Percentiles rank a stretch among this genome's conserved stretches.
Conservation (phyloP, 352 stramenopile genomes). For the Phytopythium chamaehyphon region DNA sequence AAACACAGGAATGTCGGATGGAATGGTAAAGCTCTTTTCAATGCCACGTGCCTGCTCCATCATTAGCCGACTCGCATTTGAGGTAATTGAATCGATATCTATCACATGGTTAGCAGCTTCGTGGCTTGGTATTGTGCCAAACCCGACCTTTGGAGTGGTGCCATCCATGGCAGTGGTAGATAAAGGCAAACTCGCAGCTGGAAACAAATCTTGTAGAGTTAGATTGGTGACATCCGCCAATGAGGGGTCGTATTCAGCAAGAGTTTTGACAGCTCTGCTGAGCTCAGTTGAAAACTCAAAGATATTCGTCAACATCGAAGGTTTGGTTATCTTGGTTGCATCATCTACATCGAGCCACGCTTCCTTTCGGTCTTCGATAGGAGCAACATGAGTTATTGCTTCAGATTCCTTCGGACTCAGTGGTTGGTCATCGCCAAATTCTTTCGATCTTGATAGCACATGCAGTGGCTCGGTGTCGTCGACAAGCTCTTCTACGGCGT, state of each 20-base stretch:
- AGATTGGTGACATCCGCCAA: conserved; percentile 6
- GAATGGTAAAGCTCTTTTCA: conserved; percentile 40
- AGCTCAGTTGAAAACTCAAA: conserved; percentile 33
- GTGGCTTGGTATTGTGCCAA: neutral
- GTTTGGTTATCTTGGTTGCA: neutral
- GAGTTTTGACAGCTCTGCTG: neutral
- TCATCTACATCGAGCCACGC: conserved; percentile 36
- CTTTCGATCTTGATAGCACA: neutral
- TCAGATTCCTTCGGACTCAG: neutral
- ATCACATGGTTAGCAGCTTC: conserved; percentile 7
- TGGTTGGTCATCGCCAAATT: neutral
- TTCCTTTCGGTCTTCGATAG: conserved; percentile 15
- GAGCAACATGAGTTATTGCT: neutral
- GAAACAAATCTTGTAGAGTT: neutral
- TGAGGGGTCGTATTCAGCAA: conserved; percentile 4
- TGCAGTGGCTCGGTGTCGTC: conserved; percentile 24
- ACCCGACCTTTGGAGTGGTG: neutral
- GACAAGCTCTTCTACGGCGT: conserved; percentile 18
- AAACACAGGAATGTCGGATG: conserved; percentile 38
- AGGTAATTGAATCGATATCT: conserved; percentile 11
- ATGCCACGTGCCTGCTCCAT: conserved; percentile 34
- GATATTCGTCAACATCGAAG: conserved; percentile 31
- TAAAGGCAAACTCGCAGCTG: too few relatives aligned
- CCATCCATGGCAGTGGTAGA: too few relatives aligned
- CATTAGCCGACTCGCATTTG: neutral